phyloP scores from a whole-genome alignment of 2,329 filamentous ascomycete genomes.

The Clonostachys sp. region DNA sequence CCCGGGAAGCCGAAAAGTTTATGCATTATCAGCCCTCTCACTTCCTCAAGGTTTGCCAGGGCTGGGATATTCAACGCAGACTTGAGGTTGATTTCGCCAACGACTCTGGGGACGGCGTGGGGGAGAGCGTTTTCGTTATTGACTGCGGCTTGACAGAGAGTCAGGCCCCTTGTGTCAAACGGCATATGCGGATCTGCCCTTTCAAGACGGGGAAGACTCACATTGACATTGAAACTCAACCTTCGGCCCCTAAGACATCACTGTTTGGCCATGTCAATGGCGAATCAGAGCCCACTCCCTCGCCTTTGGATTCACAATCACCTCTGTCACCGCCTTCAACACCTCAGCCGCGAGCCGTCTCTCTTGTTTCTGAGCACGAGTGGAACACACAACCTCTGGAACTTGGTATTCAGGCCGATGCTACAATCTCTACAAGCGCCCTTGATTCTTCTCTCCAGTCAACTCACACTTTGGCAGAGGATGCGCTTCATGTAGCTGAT shows the following conservation, averaged over 20 bases:
- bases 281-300: not conserved
- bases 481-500: conserved; percentile 50
- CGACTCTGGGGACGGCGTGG: conserved; percentile 70
- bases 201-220: not conserved
- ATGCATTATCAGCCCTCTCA: conserved; percentile 68
- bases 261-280: conserved; percentile 17
- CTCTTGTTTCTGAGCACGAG: conserved; percentile 14
- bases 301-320: conserved; percentile 10
- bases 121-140: conserved; percentile 73
- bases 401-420: conserved; percentile 53
- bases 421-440: conserved; percentile 64
- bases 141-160: conserved; percentile 65
- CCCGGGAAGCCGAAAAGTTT: conserved; percentile 75
- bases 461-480: conserved; percentile 68
- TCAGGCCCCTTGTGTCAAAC: conserved; percentile 33
- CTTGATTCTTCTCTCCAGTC: conserved; percentile 74
- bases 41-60: conserved; percentile 72
- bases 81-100: conserved; percentile 86
- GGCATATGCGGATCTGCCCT: conserved; percentile 28
- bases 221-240: too few relatives aligned
- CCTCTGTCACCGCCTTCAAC: conserved; percentile 13
- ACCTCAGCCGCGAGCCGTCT: conserved; percentile 3
- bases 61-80: conserved; percentile 88
- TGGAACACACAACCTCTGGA: conserved; percentile 20
- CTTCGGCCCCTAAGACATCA: conserved; percentile 10